Evolutionary conservation across 352 stramenopile species (phyloP), one percentile per base, ranked within the genome.

Genomic region (Phytophthora idaei): DNA sequence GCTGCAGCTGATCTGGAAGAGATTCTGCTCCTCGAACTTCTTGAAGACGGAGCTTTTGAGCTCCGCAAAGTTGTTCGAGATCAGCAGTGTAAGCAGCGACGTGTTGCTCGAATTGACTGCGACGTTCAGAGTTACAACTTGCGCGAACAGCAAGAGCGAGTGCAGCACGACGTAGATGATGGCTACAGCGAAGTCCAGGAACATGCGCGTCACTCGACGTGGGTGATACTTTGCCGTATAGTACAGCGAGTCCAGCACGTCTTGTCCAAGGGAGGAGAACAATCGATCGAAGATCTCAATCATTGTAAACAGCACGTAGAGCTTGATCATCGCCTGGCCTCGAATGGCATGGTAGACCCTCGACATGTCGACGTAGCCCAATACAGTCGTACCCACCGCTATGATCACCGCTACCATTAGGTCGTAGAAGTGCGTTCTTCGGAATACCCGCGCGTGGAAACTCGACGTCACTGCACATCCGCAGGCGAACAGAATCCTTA

Each of bases 41-140:
- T 99, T 99, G 75, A 99, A 99, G 4, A 99, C 97, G 10, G 87
- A 97, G 34, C 73, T 95, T 65, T 99, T 99, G 74, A 99, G 97
- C 79, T 99, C 97, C 0, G 96, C 93, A 86, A 99, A 99, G 75
- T 99, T 99, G 73, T 98, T 99, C n/a, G 85, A 96, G 57, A 97
- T 92, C n/a, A 99, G 80, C 2, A 98, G 75, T 17, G 96, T 98
- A 10, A 99, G 73, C 47, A 99, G 71, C 48, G 93, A 97, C 66
- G 97, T 92, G 67, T 98, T 96, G 73, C 92, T 94, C 56, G 86
- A 97, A 74, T 98, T 98, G 64, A 98, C 94, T 8, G 95, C 95
- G n/a, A 99, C 96, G 64, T 98, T 99, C 61, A 99, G 85, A 12
- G 97, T 99, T 46, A 98, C 95, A 51, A 99, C 90, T 72, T 99